Evolutionary conservation across 225 moss, liverwort and hornwort species (phyloP).

Genomic region (Sphagnum contortum): DNA sequence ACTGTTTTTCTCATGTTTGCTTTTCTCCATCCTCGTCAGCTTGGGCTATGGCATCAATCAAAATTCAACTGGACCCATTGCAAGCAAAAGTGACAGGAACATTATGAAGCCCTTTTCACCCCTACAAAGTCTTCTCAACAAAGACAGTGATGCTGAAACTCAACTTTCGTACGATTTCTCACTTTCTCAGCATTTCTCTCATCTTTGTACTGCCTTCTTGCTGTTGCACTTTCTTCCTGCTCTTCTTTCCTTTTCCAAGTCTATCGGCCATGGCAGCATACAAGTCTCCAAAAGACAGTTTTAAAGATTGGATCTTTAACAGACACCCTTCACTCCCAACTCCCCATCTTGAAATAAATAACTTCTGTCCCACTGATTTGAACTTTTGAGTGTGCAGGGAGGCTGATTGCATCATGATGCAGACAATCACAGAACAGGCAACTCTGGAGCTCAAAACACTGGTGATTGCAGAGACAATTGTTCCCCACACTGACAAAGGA

Average conservation of each 20-base stretch:
- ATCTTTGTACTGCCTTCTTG: no score
- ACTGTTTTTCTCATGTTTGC: slow-evolving; percentile 38
- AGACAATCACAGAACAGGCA: slow-evolving; percentile 51
- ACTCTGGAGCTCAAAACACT: slow-evolving; percentile 77
- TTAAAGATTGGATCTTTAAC: no score
- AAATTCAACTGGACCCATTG: slow-evolving; percentile 7
- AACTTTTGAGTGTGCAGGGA: slow-evolving; percentile 29
- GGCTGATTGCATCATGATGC: slow-evolving; percentile 43
- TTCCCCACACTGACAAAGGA: slow-evolving; percentile 57
- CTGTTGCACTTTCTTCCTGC: no score
- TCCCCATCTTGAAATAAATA: no score
- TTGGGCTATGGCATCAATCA: slow-evolving; percentile 22
- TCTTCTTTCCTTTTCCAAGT: no score
- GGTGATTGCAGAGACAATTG: slow-evolving; percentile 83
- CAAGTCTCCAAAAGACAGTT: no score
- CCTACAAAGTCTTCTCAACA: slow-evolving; percentile 42
- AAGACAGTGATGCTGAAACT: slow-evolving; percentile 17
- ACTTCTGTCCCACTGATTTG: no score
- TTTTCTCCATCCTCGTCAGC: slow-evolving; percentile 32
- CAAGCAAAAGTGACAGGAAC: slow-evolving; percentile 8
- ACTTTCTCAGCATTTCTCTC: no score
- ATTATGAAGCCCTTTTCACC: slow-evolving; percentile 39
- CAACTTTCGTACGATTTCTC: slow-evolving; percentile 24
- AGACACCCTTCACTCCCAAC: no score
- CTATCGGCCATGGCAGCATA: no score